Conservation (phyloP, 345 rosid species). For the Citrus medica region DNA sequence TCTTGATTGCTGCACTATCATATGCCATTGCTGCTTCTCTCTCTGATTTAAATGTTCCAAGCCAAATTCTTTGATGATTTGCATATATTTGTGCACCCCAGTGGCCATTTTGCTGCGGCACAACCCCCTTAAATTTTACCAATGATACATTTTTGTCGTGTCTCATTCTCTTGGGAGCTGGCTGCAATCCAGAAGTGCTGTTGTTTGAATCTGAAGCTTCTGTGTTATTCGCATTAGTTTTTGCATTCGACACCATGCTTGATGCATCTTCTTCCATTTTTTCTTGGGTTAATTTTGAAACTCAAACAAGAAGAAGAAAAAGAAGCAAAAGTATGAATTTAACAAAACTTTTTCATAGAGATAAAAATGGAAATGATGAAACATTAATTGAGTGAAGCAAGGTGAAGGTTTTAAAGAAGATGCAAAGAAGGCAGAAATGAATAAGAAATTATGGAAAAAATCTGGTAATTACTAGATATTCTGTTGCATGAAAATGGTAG, state of each 20-base stretch:
- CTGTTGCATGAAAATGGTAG: conserved; percentile 16
- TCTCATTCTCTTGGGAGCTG: neutral
- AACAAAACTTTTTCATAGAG: neutral
- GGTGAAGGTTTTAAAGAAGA: neutral
- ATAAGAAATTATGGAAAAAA: conserved; percentile 26
- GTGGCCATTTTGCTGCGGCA: conserved; percentile 49
- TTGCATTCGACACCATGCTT: conserved; percentile 26
- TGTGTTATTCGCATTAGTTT: conserved; percentile 1
- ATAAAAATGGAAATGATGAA: neutral
- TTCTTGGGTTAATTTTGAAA: neutral
- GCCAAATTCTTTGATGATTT: conserved; percentile 55
- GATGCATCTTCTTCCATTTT: conserved; percentile 28
- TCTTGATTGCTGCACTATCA: conserved; percentile 58
- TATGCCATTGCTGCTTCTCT: conserved; percentile 64
- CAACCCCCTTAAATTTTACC: conserved; percentile 52
- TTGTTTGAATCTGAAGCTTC: conserved; percentile 27
- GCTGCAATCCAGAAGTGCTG: neutral
- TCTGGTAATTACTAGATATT: conserved; percentile 21
- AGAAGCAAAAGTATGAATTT: neutral
- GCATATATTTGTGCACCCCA: conserved; percentile 76
- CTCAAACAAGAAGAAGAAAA: neutral
- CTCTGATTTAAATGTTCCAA: conserved; percentile 62
- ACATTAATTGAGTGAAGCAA: neutral
- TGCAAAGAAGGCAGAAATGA: neutral
- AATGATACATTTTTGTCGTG: neutral